phyloP scores from a whole-genome alignment of 2,329 filamentous ascomycete species.

The Alternaria gansuensis region DNA sequence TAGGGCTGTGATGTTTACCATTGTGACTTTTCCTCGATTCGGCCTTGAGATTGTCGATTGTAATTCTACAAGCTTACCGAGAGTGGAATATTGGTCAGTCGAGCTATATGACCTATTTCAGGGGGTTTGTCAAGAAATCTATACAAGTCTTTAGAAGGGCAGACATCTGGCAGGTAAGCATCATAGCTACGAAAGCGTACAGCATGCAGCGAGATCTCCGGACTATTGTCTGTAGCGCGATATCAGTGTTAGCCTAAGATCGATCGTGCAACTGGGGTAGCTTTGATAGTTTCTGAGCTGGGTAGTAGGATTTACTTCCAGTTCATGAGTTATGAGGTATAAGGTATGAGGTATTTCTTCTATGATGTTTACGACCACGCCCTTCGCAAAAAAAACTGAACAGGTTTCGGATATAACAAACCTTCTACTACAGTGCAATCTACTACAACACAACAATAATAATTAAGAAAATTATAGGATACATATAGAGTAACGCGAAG shows the following conservation, averaged over 20 bases:
- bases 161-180: background rate
- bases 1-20: conserved; percentile 39
- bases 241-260: background rate
- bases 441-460: too few relatives aligned
- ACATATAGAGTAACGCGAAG: too few relatives aligned
- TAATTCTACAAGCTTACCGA: fast-evolving
- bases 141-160: background rate
- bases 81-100: background rate
- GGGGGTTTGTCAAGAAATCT: background rate
- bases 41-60: background rate
- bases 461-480: too few relatives aligned
- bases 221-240: background rate
- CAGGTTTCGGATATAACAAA: too few relatives aligned
- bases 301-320: too few relatives aligned
- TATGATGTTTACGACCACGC: too few relatives aligned
- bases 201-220: conserved; percentile 16
- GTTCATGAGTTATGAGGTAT: too few relatives aligned
- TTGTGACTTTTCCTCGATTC: conserved; percentile 1
- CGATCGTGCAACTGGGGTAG: background rate
- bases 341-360: too few relatives aligned
- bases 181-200: conserved; percentile 15
- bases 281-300: too few relatives aligned
- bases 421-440: too few relatives aligned
- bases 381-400: too few relatives aligned
- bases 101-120: background rate